Evolutionary conservation across 2,329 filamentous ascomycete species (phyloP), one percentile per base, ranked within the genome.

Genomic region (Penicillium sp.): DNA sequence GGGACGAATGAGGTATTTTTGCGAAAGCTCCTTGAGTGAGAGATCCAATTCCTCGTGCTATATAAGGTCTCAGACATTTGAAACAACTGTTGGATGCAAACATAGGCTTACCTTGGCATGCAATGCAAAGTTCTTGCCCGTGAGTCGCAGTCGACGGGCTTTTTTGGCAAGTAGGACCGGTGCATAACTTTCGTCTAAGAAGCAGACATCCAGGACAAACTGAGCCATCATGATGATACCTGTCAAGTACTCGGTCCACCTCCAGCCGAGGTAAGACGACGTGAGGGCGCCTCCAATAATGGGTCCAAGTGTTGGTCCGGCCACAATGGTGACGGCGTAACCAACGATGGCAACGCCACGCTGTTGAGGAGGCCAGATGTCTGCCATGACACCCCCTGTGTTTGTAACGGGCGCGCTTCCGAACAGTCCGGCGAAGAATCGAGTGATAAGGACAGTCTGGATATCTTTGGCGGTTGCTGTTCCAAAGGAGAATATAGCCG

Each of bases 361-460:
- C n/a, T 20, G n/a, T 33, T 35, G n/a, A 0, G 86, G 78, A 0
- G 78, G 70, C 71, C 79, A 89, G 26, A 90, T 74, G 69, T 90
- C 87, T 21, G 82, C 83, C 6, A 90, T 64, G 0, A 89, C 86
- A 26, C 86, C 86, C 1, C 85, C 86, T 0, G 84, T 87, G 61
- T 87, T 88, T 0, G 85, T 89, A 0, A 90, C 79, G 0, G 86
- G 85, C 0, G 86, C 85, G 0, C 81, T 81, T 11, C 81, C 81
- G 60, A 87, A 87, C 55, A 87, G 79, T 0, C 80, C 85, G 2
- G 79, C 77, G 58, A 86, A 86, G 71, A 89, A 88, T 1, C 86
- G 77, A 14, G 40, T 42, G 49, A 52, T 42, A 6, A 26, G 1
- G 4, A 52, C 16, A 3, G 49, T 48, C 23, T 48, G 47, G 11